phyloP scores from a whole-genome alignment of 768 basidiomycete species.

The Phlebiopsis flavidoalba region DNA sequence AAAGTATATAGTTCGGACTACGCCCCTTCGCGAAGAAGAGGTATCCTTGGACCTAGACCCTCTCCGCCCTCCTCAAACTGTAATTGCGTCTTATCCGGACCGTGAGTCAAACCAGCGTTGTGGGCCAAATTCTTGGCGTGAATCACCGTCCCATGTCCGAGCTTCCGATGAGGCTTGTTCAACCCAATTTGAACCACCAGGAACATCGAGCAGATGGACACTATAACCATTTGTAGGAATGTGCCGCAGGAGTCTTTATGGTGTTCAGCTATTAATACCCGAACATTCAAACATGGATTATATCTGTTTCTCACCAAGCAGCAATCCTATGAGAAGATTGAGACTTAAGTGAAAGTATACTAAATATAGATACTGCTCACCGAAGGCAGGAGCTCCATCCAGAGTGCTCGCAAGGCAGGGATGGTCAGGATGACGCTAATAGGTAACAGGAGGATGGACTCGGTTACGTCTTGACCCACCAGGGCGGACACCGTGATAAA shows the following conservation, averaged over 20 bases:
- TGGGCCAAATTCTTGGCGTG: too few relatives aligned
- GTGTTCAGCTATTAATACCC: neutral
- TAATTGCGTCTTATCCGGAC: neutral
- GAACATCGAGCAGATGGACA: slow-evolving; percentile 17
- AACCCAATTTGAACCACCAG: slow-evolving; percentile 14
- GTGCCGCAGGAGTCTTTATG: slow-evolving; percentile 14
- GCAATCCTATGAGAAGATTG: slow-evolving; percentile 3
- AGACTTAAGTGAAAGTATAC: neutral
- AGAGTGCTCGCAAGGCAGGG: slow-evolving; percentile 15
- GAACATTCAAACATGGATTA: neutral
- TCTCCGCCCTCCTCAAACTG: neutral
- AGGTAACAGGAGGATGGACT: slow-evolving; percentile 17
- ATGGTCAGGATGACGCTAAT: slow-evolving; percentile 19
- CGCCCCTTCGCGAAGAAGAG: too few relatives aligned
- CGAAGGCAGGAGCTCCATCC: slow-evolving; percentile 17
- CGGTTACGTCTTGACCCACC: slow-evolving; percentile 9
- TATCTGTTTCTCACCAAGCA: slow-evolving; percentile 8
- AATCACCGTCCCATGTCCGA: too few relatives aligned
- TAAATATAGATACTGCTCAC: neutral
- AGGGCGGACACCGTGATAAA: slow-evolving; percentile 17
- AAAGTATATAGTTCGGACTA: too few relatives aligned
- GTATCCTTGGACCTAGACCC: too few relatives aligned
- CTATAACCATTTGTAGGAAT: slow-evolving; percentile 19
- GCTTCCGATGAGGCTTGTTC: neutral
- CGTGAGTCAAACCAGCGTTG: neutral